These are phyloP conservation scores for Labyrinthula sp. DNA, from an alignment of 352 stramenopile genomes.

Conservation along the genomic window DNA sequence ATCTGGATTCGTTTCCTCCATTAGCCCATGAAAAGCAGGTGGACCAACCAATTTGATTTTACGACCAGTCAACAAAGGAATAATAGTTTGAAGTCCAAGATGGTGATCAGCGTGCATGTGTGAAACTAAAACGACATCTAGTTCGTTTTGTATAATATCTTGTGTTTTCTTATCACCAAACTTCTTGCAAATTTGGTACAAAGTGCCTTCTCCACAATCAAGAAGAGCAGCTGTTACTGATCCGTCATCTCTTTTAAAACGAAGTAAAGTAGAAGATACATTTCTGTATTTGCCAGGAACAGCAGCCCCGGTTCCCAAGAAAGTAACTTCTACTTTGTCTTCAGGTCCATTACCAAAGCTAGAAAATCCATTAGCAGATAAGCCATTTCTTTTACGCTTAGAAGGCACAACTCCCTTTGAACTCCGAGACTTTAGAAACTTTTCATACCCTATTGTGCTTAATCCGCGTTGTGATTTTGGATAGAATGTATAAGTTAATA, in stretches of 20 bases:
- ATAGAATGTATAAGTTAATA: too few species aligned
- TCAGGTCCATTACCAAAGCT: too few species aligned
- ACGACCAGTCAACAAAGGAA: not conserved
- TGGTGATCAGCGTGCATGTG: constrained; percentile 93
- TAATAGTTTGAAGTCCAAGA: constrained; percentile 57
- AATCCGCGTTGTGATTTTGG: too few species aligned
- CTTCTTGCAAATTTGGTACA: constrained; percentile 61
- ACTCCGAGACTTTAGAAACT: too few species aligned
- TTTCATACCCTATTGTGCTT: too few species aligned
- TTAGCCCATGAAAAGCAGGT: not conserved
- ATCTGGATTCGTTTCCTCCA: not conserved
- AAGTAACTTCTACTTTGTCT: constrained; percentile 59
- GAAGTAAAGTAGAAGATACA: constrained; percentile 71
- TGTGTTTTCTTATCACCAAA: constrained; percentile 28
- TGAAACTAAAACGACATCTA: constrained; percentile 68
- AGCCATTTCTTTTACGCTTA: too few species aligned
- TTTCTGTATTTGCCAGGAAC: constrained; percentile 94
- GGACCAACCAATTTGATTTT: constrained; percentile 17
- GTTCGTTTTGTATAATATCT: constrained; percentile 51
- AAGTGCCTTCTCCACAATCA: constrained; percentile 82
- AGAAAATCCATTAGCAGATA: too few species aligned
- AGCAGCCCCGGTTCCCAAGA: constrained; percentile 82
- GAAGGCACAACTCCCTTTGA: too few species aligned
- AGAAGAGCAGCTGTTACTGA: constrained; percentile 59
- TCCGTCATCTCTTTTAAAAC: not conserved